A percentile compares a stretch with the other conserved stretches of the same genome.
phyloP scores from a whole-genome alignment of 345 rosid genomes.

The Salix suchowensis region DNA sequence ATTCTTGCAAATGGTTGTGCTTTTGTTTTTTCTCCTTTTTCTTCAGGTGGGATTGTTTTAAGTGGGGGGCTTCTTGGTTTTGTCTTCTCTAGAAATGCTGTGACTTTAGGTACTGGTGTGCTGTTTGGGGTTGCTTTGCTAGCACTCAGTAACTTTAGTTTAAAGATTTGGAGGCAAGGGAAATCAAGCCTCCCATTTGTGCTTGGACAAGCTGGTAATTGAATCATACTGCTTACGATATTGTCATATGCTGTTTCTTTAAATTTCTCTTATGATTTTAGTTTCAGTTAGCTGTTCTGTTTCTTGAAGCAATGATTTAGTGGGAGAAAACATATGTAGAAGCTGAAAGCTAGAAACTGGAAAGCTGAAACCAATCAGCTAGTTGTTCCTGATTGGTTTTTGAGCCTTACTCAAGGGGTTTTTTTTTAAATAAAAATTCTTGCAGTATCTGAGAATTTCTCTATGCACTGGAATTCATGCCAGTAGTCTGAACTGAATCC shows the following conservation, averaged over 20 bases:
- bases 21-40: background rate
- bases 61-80: constrained; percentile 72
- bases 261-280: background rate
- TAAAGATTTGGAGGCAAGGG: constrained; percentile 86
- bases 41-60: constrained; percentile 62
- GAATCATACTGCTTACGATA: background rate
- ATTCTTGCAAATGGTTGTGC: background rate
- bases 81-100: constrained; percentile 57
- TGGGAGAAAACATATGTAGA: background rate
- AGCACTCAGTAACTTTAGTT: constrained; percentile 75
- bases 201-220: constrained; percentile 84
- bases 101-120: constrained; percentile 45
- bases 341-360: background rate
- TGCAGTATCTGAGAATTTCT: background rate
- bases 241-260: background rate
- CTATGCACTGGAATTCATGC: background rate
- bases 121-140: constrained; percentile 78
- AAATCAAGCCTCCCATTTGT: constrained; percentile 86
- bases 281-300: background rate
- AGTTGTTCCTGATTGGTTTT: background rate
- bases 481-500: background rate
- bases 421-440: background rate
- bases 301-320: background rate
- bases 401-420: background rate
- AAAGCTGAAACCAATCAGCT: too few species aligned